Base-by-base conservation (phyloP, 257 asterid genomes). In the Primulina tabacum region DNA sequence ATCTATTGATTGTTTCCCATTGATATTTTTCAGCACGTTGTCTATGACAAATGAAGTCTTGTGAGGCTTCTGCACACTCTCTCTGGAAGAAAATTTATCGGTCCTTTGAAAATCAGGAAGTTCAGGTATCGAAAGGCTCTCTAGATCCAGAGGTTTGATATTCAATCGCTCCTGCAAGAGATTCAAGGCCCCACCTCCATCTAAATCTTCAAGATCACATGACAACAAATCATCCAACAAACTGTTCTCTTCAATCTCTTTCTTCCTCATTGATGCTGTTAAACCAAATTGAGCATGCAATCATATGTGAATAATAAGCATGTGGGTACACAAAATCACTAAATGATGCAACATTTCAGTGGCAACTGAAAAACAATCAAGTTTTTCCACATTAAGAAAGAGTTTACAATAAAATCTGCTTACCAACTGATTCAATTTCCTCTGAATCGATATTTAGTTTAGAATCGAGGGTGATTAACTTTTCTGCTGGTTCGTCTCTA, bases 111-210 rank as follows among this genome's bases (percentile, higher is more conserved):
- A 17, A 60, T 73, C 81, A 65, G 69, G 81, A 43, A 73, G 76
- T 38, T 80, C 86, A 67, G 88, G 81, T 52, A 78, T 71, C 66
- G 55, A 40, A 43, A 84, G 83, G 61, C 73, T 82, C 57, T 77
- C 84, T 56, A 50, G 63, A 73, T 86, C 91, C 78, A 87, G 82
- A 77, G 96, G 87, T 60, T 81, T 85, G 80, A 90, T 79, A 47
- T 86, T 80, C 77, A 94, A 78, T 43, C 73, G 78, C 71, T 91
- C 92, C 77, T 89, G 97, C 84, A 94, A 76, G 52, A 80, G 59
- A 77, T 85, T 78, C 65, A 83, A 67, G 60, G 84, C 92, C 67
- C 89, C 84, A 40, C 85, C 82, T 16, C 82, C 92, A 4, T 86
- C 89, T 76, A 91, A 77, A 76, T 85, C 97, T 76, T 84, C 86